A percentile compares a stretch with the other conserved stretches of the same genome.
Conservation (phyloP, 2,329 filamentous ascomycete species). For the Dissoconium aciculare region DNA sequence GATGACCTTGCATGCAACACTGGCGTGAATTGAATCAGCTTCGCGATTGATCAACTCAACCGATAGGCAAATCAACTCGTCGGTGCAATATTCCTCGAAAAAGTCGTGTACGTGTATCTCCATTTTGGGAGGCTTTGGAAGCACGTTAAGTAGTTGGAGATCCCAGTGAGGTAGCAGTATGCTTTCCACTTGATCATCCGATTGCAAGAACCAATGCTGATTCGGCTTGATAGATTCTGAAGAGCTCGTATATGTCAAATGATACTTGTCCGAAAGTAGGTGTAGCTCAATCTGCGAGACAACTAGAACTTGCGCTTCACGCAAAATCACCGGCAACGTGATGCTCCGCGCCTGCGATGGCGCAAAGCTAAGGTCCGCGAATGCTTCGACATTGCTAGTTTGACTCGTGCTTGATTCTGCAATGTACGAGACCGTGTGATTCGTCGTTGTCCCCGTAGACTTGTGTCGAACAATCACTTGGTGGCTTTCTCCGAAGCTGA, state of each 20-base stretch:
- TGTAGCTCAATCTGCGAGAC: conserved; percentile 49
- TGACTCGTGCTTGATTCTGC: neutral
- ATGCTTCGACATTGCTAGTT: conserved; percentile 2
- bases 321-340: conserved; percentile 55
- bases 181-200: conserved; percentile 8
- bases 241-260: conserved; percentile 49
- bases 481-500: no score
- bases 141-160: conserved; percentile 49
- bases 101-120: conserved; percentile 52
- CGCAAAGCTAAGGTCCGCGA: conserved; percentile 7
- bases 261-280: conserved; percentile 50
- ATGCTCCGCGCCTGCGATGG: conserved; percentile 35
- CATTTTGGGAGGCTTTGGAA: conserved; percentile 86
- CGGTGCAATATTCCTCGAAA: conserved; percentile 64
- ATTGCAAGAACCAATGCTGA: conserved; percentile 8
- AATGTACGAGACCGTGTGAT: neutral
- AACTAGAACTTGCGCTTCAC: conserved; percentile 66
- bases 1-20: conserved; percentile 42
- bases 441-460: no score
- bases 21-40: conserved; percentile 59
- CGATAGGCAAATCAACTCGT: conserved; percentile 56
- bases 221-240: conserved; percentile 6
- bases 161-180: conserved; percentile 27
- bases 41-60: conserved; percentile 70
- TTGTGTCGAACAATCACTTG: no score